A percentile compares a stretch with the other conserved stretches of the same genome.
These are phyloP conservation scores for Pichia gijzeniarum DNA, from an alignment of 805 yeast species.

Conservation along the genomic window DNA sequence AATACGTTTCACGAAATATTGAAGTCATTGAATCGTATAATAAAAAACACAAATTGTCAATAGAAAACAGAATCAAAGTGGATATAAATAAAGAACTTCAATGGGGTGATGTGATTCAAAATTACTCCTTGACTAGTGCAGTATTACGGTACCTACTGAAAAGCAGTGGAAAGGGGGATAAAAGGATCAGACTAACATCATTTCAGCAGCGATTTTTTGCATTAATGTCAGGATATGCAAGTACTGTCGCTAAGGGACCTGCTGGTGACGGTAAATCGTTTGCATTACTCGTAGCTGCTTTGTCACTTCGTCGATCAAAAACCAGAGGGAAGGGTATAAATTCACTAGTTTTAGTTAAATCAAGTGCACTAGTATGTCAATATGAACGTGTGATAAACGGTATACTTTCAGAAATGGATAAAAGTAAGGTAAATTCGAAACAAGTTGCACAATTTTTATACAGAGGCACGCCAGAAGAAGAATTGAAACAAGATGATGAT, in stretches of 20 bases:
- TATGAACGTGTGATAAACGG: constrained; percentile 16
- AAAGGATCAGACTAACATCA: constrained; percentile 20
- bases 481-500: constrained; percentile 21
- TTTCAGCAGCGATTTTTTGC: constrained; percentile 27
- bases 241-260: constrained; percentile 28
- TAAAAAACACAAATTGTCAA: constrained; percentile 12
- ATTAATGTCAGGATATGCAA: constrained; percentile 20
- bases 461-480: constrained; percentile 22
- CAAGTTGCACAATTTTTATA: constrained; percentile 28
- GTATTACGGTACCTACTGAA: constrained; percentile 14
- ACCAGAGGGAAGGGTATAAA: constrained; percentile 25
- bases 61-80: constrained; percentile 21
- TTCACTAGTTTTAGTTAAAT: constrained; percentile 27
- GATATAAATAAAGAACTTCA: constrained; percentile 14
- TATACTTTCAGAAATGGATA: constrained; percentile 11
- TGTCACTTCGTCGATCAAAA: constrained; percentile 19
- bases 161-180: background rate
- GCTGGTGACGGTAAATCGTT: constrained; percentile 29
- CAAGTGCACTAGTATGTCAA: constrained; percentile 23
- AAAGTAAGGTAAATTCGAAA: background rate
- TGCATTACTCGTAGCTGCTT: constrained; percentile 24
- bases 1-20: constrained; percentile 19
- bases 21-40: constrained; percentile 24
- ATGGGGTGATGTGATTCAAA: constrained; percentile 20
- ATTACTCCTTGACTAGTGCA: constrained; percentile 14